phyloP scores from a whole-genome alignment of 805 yeast species.

The Cephaloascus albidus region DNA sequence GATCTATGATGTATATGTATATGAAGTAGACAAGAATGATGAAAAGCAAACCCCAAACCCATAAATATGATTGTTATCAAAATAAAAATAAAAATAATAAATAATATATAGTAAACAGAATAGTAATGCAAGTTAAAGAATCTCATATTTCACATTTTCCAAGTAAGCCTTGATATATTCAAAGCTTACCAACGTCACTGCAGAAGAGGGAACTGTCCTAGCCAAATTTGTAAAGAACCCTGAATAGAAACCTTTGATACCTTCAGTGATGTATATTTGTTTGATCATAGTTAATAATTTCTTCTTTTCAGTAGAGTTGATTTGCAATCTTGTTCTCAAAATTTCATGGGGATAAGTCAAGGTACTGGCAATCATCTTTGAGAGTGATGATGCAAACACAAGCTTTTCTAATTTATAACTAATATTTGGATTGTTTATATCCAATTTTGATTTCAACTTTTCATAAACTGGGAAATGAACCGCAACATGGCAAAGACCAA shows the following conservation, averaged over 20 bases:
- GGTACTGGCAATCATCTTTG: conserved; percentile 83
- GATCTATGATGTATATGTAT: no score
- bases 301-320: conserved; percentile 26
- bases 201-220: conserved; percentile 90
- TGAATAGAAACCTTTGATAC: conserved; percentile 75
- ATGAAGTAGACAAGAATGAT: no score
- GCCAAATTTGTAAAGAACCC: conserved; percentile 82
- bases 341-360: conserved; percentile 95
- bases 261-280: conserved; percentile 53
- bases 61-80: no score
- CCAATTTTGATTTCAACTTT: conserved; percentile 51
- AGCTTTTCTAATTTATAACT: conserved; percentile 22
- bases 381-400: conserved; percentile 57
- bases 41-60: no score
- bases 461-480: conserved; percentile 95
- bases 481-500: conserved; percentile 90
- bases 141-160: neutral
- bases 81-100: no score
- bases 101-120: neutral
- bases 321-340: conserved; percentile 83
- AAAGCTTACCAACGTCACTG: conserved; percentile 89
- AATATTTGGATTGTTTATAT: no score
- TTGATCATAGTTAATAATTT: conserved; percentile 21
- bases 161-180: conserved; percentile 65
- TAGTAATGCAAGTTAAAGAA: neutral